Percentiles rank a stretch among this genome's conserved stretches.
Evolutionary conservation across 805 yeast species (phyloP).

Genomic region (Saccharomyces kudriavzevii): DNA sequence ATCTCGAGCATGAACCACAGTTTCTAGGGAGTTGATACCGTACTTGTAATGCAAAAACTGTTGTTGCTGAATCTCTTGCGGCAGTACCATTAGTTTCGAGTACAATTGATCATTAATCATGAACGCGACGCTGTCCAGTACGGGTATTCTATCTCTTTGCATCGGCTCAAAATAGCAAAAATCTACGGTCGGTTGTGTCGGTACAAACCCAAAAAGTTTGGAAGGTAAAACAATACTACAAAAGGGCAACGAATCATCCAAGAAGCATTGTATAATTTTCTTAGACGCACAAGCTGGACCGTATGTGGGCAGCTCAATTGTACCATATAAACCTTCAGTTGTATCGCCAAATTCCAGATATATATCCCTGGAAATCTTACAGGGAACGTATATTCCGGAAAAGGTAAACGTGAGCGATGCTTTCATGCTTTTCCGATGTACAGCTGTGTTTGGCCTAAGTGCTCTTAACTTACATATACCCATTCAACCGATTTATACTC

Average conservation of each 20-base stretch:
- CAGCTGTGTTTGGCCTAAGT: too few species aligned
- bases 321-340: constrained; percentile 5
- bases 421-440: not conserved
- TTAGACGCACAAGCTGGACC: constrained; percentile 1
- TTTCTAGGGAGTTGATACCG: constrained; percentile 6
- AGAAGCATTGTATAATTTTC: constrained; percentile 4
- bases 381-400: not conserved
- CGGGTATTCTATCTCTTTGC: constrained; percentile 5
- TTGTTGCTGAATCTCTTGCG: constrained; percentile 10
- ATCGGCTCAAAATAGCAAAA: constrained; percentile 10
- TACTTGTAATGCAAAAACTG: constrained; percentile 19
- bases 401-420: not conserved
- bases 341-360: not conserved
- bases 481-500: not conserved
- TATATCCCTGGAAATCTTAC: not conserved
- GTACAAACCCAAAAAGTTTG: constrained; percentile 4
- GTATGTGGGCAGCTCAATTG: constrained; percentile 8
- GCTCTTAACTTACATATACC: too few species aligned
- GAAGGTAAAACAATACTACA: constrained; percentile 11
- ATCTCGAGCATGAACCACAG: constrained; percentile 14
- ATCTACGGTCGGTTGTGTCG: constrained; percentile 10
- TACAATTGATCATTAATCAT: constrained; percentile 14
- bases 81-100: constrained; percentile 13
- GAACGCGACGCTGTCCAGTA: constrained; percentile 10
- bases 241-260: constrained; percentile 7